Conservation (phyloP, 352 stramenopile genomes). For the Phytophthora megakarya region DNA sequence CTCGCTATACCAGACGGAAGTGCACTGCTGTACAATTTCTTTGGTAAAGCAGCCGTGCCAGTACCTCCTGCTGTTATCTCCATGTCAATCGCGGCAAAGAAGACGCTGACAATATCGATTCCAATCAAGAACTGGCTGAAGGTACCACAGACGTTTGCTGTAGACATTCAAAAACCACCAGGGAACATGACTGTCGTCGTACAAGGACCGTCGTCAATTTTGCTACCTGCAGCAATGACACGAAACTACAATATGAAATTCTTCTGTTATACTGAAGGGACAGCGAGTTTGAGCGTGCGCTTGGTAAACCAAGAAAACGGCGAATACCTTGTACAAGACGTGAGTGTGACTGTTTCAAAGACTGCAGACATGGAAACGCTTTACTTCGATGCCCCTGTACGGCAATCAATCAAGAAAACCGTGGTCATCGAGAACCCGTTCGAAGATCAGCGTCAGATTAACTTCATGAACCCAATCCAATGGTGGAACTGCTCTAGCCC, state of each 20-base stretch:
- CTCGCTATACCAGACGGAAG: slow-evolving; percentile 90
- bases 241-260: slow-evolving; percentile 90
- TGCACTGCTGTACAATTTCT: slow-evolving; percentile 87
- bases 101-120: slow-evolving; percentile 67
- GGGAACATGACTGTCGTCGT: slow-evolving; percentile 54
- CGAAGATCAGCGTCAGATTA: slow-evolving; percentile 42
- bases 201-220: slow-evolving; percentile 70
- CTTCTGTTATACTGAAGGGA: slow-evolving; percentile 87
- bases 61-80: slow-evolving; percentile 40
- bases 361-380: slow-evolving; percentile 79
- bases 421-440: slow-evolving; percentile 94
- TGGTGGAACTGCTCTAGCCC: slow-evolving; percentile 87
- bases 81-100: slow-evolving; percentile 80
- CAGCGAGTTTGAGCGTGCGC: slow-evolving; percentile 53
- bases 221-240: slow-evolving; percentile 57
- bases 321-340: slow-evolving; percentile 84
- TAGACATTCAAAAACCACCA: slow-evolving; percentile 59
- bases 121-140: slow-evolving; percentile 91
- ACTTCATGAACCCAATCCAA: slow-evolving; percentile 58
- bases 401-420: slow-evolving; percentile 77
- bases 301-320: slow-evolving; percentile 85
- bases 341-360: slow-evolving; percentile 59
- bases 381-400: slow-evolving; percentile 82
- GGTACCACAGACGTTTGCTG: slow-evolving; percentile 73
- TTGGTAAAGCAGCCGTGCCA: slow-evolving; percentile 73